Percentiles rank a stretch among this genome's conserved stretches.
Evolutionary conservation across 495 filamentous ascomycete genomes (phyloP).

Genomic region (Niebla homalea): DNA sequence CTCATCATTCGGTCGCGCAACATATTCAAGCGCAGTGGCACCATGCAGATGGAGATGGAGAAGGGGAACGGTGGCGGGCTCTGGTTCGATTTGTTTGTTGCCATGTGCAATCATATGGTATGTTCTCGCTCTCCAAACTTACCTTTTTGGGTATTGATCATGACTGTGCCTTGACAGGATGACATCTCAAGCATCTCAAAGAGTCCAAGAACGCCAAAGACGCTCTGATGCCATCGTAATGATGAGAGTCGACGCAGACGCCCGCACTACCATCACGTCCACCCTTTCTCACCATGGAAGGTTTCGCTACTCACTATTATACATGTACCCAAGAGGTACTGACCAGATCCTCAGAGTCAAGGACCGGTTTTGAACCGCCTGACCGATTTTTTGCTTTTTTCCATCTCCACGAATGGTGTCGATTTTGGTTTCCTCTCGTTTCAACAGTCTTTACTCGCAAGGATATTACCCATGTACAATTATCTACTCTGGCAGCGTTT

Average conservation of each 20-base stretch:
- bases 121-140: slow-evolving; percentile 13
- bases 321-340: too few species aligned
- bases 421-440: neutral
- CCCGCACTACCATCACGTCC: neutral
- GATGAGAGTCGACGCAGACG: neutral
- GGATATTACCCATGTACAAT: slow-evolving; percentile 4
- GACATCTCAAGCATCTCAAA: slow-evolving; percentile 19
- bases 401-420: too few species aligned
- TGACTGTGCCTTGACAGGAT: slow-evolving; percentile 12
- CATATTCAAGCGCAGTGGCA: slow-evolving; percentile 86
- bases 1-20: slow-evolving; percentile 73
- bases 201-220: slow-evolving; percentile 16
- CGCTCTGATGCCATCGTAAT: neutral
- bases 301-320: too few species aligned
- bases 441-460: neutral
- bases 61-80: slow-evolving; percentile 67
- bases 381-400: too few species aligned
- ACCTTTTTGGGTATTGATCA: neutral
- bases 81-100: slow-evolving; percentile 78
- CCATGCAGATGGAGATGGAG: slow-evolving; percentile 95
- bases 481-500: slow-evolving; percentile 2
- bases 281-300: too few species aligned
- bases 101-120: slow-evolving; percentile 79
- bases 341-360: too few species aligned
- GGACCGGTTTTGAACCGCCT: too few species aligned